Evolutionary conservation across 192 early-diverging fungal genomes (phyloP), one percentile per base, ranked within the genome.

Genomic region (Kappamyces sp.): DNA sequence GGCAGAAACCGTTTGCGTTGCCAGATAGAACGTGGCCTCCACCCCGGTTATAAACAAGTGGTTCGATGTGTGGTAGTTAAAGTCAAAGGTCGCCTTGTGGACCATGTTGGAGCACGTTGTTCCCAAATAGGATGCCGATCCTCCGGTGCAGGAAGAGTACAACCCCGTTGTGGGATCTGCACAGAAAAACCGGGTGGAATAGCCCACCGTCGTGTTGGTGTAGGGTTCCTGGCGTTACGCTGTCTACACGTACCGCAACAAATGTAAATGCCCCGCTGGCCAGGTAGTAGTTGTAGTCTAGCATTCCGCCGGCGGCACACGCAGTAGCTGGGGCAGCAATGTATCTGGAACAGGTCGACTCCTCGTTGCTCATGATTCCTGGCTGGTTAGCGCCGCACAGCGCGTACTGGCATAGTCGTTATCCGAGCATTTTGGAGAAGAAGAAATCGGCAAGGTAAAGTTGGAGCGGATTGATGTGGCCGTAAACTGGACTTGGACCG

Each of bases 221-320:
- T 23, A 23, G 23, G 23, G 23, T 23, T 23, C 23, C 23, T 23
- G 23, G 23, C 23, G 23, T 23, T 23, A 23, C 23, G 23, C 23
- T 23, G 23, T 23, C 23, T 0, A 0, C 23, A 23, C 23, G 23
- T 23, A 23, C 23, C 23, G 23, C 23, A 23, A 23, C 23, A 23
- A 23, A 23, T 23, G 23, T 23, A 23, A 23, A 23, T 23, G 23
- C 23, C 23, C 23, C 23, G 23, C 23, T 23, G 23, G 23, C 23
- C 23, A 23, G 23, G 40, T 57, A 57, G 33, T 57, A 57, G 8
- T 35, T 3, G 15, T 6, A 6, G 47, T 57, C 55, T 31, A 57
- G 47, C 3, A 41, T 12, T 31, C 41, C 12, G 42, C 55, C 55
- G 33, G 12, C 34, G 5, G 4, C 40, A 57, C 55, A 57, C 5